These are phyloP conservation scores for Solanum stenotomum DNA, from an alignment of 257 asterid genomes.

Conservation along the genomic window DNA sequence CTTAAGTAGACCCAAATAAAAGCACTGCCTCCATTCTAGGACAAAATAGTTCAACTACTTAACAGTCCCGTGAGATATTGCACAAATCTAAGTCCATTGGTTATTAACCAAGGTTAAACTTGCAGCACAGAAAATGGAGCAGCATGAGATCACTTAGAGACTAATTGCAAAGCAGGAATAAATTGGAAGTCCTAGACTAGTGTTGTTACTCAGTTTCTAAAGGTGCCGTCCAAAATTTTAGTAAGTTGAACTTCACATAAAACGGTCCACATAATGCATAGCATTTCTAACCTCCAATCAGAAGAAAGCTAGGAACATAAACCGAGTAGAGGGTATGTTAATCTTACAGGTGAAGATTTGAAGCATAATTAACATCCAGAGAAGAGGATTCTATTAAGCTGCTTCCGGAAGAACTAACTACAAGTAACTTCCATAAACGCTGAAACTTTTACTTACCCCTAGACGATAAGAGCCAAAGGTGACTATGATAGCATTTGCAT, in stretches of 20 bases:
- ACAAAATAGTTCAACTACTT: neutral
- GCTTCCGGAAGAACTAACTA: neutral
- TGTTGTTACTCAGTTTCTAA: neutral
- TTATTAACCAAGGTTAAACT: neutral
- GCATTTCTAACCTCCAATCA: neutral
- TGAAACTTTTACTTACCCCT: conserved; percentile 19
- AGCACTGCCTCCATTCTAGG: neutral
- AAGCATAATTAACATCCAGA: neutral
- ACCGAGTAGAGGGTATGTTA: neutral
- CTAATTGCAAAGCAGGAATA: neutral
- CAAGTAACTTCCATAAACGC: neutral
- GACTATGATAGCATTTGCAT: conserved; percentile 38
- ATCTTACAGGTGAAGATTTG: neutral
- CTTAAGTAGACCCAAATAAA: neutral
- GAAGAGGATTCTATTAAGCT: neutral
- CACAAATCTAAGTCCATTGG: neutral
- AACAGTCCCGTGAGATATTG: neutral
- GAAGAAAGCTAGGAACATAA: neutral
- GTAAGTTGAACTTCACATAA: neutral
- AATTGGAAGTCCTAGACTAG: neutral
- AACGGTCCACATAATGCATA: neutral
- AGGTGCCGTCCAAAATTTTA: neutral
- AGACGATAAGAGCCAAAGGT: conserved; percentile 39
- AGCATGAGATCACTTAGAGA: neutral
- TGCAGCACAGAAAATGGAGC: neutral